A percentile compares a stretch with the other conserved stretches of the same genome.
Evolutionary conservation across 2,329 filamentous ascomycete species (phyloP).

Genomic region (Lecanosticta acicola): DNA sequence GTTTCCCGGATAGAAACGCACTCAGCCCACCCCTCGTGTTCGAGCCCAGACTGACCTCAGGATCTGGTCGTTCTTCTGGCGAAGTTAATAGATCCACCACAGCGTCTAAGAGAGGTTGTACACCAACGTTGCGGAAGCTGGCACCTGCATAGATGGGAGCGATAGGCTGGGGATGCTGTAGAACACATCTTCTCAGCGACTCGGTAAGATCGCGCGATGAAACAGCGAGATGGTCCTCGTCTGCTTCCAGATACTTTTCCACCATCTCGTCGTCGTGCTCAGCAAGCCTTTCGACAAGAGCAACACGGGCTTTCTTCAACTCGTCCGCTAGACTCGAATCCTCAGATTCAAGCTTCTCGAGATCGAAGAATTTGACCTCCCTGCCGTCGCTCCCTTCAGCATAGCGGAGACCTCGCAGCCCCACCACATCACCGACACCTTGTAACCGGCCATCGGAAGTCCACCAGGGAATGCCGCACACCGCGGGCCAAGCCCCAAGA

Average conservation of each 20-base stretch:
- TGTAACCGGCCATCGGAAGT: conserved; percentile 65
- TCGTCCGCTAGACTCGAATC: conserved; percentile 56
- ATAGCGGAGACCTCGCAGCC: conserved; percentile 71
- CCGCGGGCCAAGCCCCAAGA: conserved; percentile 76
- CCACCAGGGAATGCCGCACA: conserved; percentile 96
- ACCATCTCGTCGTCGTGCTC: conserved; percentile 85
- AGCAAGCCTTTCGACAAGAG: conserved; percentile 75
- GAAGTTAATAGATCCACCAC: conserved; percentile 82
- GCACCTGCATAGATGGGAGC: conserved; percentile 87
- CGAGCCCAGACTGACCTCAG: conserved; percentile 63
- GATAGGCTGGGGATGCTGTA: conserved; percentile 62
- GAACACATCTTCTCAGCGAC: conserved; percentile 67
- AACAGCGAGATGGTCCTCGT: conserved; percentile 66
- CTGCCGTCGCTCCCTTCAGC: conserved; percentile 61
- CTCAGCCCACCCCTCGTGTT: conserved; percentile 50
- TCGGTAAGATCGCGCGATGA: conserved; percentile 60
- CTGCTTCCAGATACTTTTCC: conserved; percentile 72
- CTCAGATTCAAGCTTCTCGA: conserved; percentile 48
- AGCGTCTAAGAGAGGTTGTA: conserved; percentile 84
- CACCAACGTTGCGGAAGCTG: conserved; percentile 88
- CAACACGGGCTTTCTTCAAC: conserved; percentile 67
- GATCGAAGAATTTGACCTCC: conserved; percentile 44
- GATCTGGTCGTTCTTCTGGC: conserved; percentile 71
- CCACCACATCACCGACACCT: conserved; percentile 79
- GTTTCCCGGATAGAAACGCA: conserved; percentile 37